A percentile compares a stretch with the other conserved stretches of the same genome.
Evolutionary conservation across 129 eudicot genomes (phyloP).

Genomic region (Flaveria sonorensis): DNA sequence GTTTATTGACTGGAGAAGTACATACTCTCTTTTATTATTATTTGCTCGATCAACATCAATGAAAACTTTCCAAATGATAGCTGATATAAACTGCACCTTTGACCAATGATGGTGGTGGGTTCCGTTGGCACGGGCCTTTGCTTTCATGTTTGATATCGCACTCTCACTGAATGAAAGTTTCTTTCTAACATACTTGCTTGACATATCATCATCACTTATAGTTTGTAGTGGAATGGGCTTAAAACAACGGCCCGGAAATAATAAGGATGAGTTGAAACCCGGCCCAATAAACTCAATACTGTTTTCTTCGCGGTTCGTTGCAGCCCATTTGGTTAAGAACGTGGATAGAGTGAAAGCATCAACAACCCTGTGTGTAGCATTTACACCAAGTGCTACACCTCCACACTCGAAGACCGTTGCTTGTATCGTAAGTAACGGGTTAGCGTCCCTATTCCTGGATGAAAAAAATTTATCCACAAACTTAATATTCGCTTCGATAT

Average conservation of each 20-base stretch:
- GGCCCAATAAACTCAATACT: neutral
- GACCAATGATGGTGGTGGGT: neutral
- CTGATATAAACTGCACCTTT: neutral
- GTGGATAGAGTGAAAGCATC: neutral
- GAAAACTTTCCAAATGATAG: neutral
- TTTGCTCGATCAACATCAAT: neutral
- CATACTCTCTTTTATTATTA: neutral
- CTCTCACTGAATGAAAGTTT: neutral
- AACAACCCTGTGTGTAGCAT: neutral
- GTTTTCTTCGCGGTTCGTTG: neutral
- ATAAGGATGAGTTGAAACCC: neutral
- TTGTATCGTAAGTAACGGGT: neutral
- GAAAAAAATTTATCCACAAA: neutral
- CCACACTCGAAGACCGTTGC: slow-evolving; percentile 3
- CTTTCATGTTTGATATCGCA: neutral
- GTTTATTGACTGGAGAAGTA: neutral
- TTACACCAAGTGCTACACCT: neutral
- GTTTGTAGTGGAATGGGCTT: neutral
- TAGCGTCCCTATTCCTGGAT: neutral
- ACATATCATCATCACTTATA: neutral
- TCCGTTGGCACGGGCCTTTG: neutral
- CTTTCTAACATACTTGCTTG: neutral
- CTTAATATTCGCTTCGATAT: neutral
- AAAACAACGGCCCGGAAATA: neutral
- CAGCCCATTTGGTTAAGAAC: neutral